Conservation (phyloP, 768 basidiomycete genomes). For the Strobilomyces dryophilus region DNA sequence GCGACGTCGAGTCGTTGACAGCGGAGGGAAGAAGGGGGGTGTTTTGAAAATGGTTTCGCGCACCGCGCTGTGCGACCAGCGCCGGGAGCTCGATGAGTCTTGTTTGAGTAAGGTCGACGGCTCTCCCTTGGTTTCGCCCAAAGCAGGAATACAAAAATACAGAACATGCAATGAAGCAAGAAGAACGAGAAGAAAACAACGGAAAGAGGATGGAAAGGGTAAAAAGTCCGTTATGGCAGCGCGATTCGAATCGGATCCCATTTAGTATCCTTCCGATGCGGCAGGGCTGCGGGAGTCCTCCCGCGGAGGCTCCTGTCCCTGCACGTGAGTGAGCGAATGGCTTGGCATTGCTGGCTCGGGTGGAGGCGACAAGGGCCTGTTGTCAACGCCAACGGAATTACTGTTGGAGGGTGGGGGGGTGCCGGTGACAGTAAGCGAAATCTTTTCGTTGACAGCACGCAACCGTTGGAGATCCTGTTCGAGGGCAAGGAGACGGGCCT, state of each 20-base stretch:
- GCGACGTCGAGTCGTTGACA: constrained; percentile 37
- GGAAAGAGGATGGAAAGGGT: constrained; percentile 35
- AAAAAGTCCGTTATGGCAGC: constrained; percentile 25
- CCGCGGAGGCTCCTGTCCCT: constrained; percentile 57
- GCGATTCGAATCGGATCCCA: constrained; percentile 11
- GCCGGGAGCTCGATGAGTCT: constrained; percentile 25
- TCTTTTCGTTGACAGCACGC: constrained; percentile 77
- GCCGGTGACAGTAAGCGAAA: constrained; percentile 58
- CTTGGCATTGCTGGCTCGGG: constrained; percentile 46
- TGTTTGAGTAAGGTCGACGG: constrained; percentile 14
- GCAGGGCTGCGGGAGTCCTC: constrained; percentile 53
- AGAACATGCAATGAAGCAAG: constrained; percentile 30
- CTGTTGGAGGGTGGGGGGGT: constrained; percentile 54
- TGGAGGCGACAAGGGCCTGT: constrained; percentile 59
- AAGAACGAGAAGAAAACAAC: constrained; percentile 29
- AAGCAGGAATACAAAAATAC: constrained; percentile 32
- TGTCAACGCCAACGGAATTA: constrained; percentile 34
- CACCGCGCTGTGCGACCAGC: constrained; percentile 35
- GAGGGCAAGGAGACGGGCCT: constrained; percentile 58
- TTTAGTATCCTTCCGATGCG: constrained; percentile 30
- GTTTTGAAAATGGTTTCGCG: constrained; percentile 23
- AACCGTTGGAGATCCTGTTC: constrained; percentile 71
- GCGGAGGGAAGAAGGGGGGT: constrained; percentile 15
- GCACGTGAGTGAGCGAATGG: constrained; percentile 52
- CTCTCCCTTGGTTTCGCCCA: constrained; percentile 25